Conservation (phyloP, 345 rosid species). For the Eucalyptus marginata region DNA sequence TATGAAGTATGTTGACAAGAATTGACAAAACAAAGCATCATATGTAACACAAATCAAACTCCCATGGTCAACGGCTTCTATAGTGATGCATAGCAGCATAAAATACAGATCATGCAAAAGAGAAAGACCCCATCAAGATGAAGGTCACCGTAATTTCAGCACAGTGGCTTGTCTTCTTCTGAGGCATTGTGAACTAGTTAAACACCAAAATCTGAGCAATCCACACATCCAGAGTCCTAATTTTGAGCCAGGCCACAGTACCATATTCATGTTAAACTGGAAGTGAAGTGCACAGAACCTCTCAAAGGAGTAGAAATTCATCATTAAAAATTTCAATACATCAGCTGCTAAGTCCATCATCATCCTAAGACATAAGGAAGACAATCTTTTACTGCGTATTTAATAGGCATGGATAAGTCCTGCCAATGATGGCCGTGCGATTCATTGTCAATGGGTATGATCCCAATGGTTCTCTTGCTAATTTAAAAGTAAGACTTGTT, state of each 20-base stretch:
- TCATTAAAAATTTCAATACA: neutral
- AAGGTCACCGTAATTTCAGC: neutral
- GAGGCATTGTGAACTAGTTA: neutral
- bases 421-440: neutral
- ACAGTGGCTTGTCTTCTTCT: neutral
- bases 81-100: neutral
- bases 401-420: neutral
- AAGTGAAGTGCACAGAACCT: neutral
- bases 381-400: neutral
- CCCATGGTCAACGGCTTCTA: neutral
- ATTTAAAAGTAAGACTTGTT: no score
- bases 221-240: neutral
- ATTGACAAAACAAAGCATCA: neutral
- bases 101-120: neutral
- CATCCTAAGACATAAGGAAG: neutral
- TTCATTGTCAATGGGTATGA: neutral
- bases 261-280: neutral
- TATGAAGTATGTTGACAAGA: neutral
- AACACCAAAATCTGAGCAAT: neutral
- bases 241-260: neutral
- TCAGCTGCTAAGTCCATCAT: neutral
- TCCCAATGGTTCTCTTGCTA: no score
- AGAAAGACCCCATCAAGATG: neutral
- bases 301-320: neutral
- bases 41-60: neutral